Percentiles rank a stretch among this genome's conserved stretches.
phyloP scores from a whole-genome alignment of 2,329 filamentous ascomycete species.

The Aspergillus sp. region DNA sequence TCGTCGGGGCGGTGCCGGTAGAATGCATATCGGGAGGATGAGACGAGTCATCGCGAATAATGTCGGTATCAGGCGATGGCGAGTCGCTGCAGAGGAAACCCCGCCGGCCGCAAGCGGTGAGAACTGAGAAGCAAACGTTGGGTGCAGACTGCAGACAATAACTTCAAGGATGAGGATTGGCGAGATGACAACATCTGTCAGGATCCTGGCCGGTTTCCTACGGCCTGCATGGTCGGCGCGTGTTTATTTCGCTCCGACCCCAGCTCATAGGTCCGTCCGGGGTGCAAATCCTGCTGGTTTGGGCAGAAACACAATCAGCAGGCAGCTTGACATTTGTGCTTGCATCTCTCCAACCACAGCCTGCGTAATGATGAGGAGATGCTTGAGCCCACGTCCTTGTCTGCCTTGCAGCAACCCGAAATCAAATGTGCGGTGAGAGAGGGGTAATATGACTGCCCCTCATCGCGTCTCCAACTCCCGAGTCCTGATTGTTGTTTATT shows the following conservation, averaged over 20 bases:
- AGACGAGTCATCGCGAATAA: neutral
- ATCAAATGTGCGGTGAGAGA: constrained; percentile 24
- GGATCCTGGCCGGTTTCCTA: constrained; percentile 14
- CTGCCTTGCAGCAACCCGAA: constrained; percentile 18
- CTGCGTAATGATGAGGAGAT: constrained; percentile 3
- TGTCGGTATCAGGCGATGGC: constrained; percentile 7
- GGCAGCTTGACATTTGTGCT: constrained; percentile 8
- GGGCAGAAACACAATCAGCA: constrained; percentile 24
- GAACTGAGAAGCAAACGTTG: constrained; percentile 15
- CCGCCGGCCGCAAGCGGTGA: constrained; percentile 17
- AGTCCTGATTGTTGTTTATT: neutral
- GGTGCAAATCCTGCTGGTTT: constrained; percentile 16
- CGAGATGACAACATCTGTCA: constrained; percentile 16
- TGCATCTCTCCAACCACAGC: constrained; percentile 10
- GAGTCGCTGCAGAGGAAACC: neutral
- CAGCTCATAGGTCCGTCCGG: constrained; percentile 12
- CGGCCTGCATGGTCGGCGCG: constrained; percentile 15
- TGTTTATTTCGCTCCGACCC: constrained; percentile 13
- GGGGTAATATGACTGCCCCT: constrained; percentile 5
- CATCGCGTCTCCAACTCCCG: neutral
- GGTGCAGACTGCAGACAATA: constrained; percentile 15
- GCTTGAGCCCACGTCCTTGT: constrained; percentile 19
- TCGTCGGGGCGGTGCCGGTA: neutral
- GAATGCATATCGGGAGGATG: constrained; percentile 2
- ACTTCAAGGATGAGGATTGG: neutral